These are phyloP conservation scores for Pelargonium fulgidum DNA, from an alignment of 441 rosid species.

Conservation along the genomic window DNA sequence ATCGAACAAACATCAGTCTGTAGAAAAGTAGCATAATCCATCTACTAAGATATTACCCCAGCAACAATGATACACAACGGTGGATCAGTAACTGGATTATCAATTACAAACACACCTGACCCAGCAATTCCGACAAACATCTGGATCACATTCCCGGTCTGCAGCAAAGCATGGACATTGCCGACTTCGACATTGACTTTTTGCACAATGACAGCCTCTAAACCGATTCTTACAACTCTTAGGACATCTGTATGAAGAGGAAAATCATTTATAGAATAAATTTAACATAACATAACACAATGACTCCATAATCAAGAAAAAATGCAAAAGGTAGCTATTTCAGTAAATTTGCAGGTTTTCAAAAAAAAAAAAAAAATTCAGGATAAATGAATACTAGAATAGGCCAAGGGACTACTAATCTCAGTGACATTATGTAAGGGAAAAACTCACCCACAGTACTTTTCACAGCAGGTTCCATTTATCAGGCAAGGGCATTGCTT, in stretches of 20 bases:
- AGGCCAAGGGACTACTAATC: no score
- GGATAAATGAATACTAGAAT: no score
- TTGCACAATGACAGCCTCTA: conserved; percentile 99
- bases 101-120: conserved; percentile 58
- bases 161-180: conserved; percentile 99
- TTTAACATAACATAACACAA: conserved; percentile 6
- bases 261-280: conserved; percentile 19
- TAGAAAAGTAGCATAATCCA: no score
- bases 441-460: conserved; percentile 87
- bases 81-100: conserved; percentile 1
- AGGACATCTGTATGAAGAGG: conserved; percentile 59
- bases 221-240: conserved; percentile 97
- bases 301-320: background rate
- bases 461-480: conserved; percentile 98
- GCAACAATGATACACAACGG: no score
- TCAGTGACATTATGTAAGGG: no score
- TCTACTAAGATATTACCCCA: no score
- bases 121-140: conserved; percentile 99
- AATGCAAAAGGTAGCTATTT: no score
- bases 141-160: conserved; percentile 98
- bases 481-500: conserved; percentile 84
- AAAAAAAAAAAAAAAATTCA: no score
- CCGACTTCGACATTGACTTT: conserved; percentile 98
- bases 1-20: no score
- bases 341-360: no score